A percentile compares a stretch with the other conserved stretches of the same genome.
phyloP scores from a whole-genome alignment of 257 asterid species.

The Handroanthus guayacan region DNA sequence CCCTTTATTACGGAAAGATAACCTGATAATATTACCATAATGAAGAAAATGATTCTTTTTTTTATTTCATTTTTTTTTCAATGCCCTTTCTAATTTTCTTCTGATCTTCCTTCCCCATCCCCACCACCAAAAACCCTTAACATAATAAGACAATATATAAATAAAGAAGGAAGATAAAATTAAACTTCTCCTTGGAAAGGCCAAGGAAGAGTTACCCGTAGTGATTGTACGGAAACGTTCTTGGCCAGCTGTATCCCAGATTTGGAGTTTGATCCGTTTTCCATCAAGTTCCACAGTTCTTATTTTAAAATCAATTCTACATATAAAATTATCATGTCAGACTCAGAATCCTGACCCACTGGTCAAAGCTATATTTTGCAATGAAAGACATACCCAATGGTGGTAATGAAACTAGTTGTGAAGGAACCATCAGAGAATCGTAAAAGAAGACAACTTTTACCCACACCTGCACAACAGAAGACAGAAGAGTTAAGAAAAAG shows the following conservation, averaged over 20 bases:
- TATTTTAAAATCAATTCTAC: conserved; percentile 58
- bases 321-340: conserved; percentile 14
- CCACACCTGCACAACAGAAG: conserved; percentile 56
- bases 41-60: not conserved
- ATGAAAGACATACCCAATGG: conserved; percentile 43
- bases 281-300: conserved; percentile 62
- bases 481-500: conserved; percentile 15
- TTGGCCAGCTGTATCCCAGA: conserved; percentile 64
- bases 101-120: not conserved
- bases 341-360: not conserved
- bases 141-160: conserved; percentile 21
- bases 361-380: conserved; percentile 2
- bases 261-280: conserved; percentile 58
- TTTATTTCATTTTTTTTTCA: not conserved
- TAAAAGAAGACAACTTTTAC: conserved; percentile 91
- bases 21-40: not conserved
- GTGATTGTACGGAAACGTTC: conserved; percentile 62
- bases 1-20: not conserved
- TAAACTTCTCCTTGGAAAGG: not conserved
- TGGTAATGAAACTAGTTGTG: conserved; percentile 81
- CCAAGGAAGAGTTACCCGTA: conserved; percentile 41
- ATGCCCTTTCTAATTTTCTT: not conserved
- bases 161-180: not conserved
- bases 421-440: conserved; percentile 89
- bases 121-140: not conserved